Percentiles rank a stretch among this genome's conserved stretches.
These are phyloP conservation scores for Mycena rosella DNA, from an alignment of 768 basidiomycete genomes.

Conservation along the genomic window DNA sequence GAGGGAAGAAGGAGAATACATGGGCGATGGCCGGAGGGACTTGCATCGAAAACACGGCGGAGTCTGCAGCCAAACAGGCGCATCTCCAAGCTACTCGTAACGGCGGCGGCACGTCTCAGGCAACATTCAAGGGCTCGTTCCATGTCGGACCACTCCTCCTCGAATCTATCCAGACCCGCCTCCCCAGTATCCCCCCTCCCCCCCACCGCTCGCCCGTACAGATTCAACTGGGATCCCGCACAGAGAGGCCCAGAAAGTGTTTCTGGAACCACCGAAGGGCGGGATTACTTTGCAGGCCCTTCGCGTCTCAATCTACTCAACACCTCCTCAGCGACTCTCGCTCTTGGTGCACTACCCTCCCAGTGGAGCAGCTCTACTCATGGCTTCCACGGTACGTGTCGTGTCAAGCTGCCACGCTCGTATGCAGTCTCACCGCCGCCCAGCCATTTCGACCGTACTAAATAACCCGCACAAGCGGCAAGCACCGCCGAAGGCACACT, in stretches of 20 bases:
- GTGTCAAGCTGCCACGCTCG: constrained; percentile 38
- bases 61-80: not conserved
- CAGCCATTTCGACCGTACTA: constrained; percentile 94
- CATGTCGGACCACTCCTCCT: constrained; percentile 61
- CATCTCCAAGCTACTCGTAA: constrained; percentile 7
- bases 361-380: constrained; percentile 88
- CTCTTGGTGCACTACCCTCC: constrained; percentile 62
- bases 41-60: constrained; percentile 30
- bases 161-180: constrained; percentile 69
- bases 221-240: constrained; percentile 84
- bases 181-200: constrained; percentile 64
- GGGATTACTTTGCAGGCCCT: constrained; percentile 71
- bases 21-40: constrained; percentile 56
- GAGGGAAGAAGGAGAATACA: constrained; percentile 70
- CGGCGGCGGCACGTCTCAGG: constrained; percentile 11
- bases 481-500: constrained; percentile 90
- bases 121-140: not conserved
- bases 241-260: constrained; percentile 77
- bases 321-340: constrained; percentile 62
- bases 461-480: constrained; percentile 90
- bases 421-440: constrained; percentile 6
- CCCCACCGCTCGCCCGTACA: constrained; percentile 68
- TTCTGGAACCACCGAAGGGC: constrained; percentile 79
- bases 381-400: constrained; percentile 86
- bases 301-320: constrained; percentile 64